Base-by-base conservation (phyloP, 2,329 filamentous ascomycete species). In the Penicillium capsulatum region DNA sequence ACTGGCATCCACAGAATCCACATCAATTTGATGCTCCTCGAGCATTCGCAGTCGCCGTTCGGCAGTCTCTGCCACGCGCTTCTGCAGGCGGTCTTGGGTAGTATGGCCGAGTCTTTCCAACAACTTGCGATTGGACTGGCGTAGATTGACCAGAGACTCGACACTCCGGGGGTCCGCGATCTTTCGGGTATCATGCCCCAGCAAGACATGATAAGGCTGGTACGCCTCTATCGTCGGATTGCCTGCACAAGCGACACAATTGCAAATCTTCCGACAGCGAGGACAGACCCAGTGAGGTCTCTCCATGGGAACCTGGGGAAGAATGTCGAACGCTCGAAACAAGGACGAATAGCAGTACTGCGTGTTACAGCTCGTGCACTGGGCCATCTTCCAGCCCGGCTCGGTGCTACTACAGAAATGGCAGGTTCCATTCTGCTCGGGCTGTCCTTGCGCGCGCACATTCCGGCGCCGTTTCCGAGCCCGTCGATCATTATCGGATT, bases 301-400 rank as follows among this genome's bases (percentile, higher is more conserved):
- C 58, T 94, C 82, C 76, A 96, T 83, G 1, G 90, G 79, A 14
- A 80, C 73, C 54, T 91, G 80, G 0, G 92, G 92, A 77, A 88
- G 84, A 60, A 89, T 79, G 61, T 97, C 91, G 57, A 95, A 95
- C 1, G 87, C 90, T 39, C 92, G 77, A 66, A 89, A 97, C 2
- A 98, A 73, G 11, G 84, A 84, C n/a, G 91, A 91, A 58, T 94
- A 98, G 63, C 92, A 97, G 60, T 94, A 98, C 0, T 79, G 80
- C 39, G 85, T 74, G 9, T 76, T 73, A 57, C 92, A 97, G 7
- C 75, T 77, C 0, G 80, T 81, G 64, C 92, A 98, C 36, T 80
- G 77, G 2, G 87, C 87, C 47, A 95, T 79, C 56, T 88, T 90
- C 79, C 94, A 96, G 14, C 75, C 80, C 36, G 85, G 83, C 55